phyloP scores from a whole-genome alignment of 306 rosid genomes.

The Rosa chinensis region DNA sequence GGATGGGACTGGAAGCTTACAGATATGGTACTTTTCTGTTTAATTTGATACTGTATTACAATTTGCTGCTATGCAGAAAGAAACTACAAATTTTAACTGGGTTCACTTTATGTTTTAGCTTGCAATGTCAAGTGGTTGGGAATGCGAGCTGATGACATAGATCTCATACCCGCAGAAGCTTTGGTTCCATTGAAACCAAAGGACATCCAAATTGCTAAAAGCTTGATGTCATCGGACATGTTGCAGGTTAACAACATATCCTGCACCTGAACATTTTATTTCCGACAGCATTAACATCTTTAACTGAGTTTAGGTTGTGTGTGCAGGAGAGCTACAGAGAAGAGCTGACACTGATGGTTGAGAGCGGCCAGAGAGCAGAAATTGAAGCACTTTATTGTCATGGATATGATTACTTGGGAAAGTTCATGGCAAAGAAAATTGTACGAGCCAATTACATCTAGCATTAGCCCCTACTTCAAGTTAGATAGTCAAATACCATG shows the following conservation, averaged over 20 bases:
- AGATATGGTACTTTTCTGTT: slow-evolving; percentile 60
- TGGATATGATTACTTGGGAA: slow-evolving; percentile 71
- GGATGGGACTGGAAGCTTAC: slow-evolving; percentile 93
- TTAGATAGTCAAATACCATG: background rate
- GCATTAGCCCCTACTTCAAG: background rate
- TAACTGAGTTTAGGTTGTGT: slow-evolving; percentile 15
- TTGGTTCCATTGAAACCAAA: slow-evolving; percentile 60
- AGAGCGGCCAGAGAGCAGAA: slow-evolving; percentile 67
- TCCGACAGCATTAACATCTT: background rate
- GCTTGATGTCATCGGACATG: slow-evolving; percentile 70
- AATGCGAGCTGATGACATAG: slow-evolving; percentile 62
- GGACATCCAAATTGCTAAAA: slow-evolving; percentile 77
- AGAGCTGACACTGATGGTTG: slow-evolving; percentile 73
- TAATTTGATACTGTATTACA: background rate
- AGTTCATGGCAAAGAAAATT: slow-evolving; percentile 74
- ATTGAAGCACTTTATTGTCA: slow-evolving; percentile 79
- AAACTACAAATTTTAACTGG: background rate
- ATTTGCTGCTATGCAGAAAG: slow-evolving; percentile 16
- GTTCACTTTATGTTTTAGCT: slow-evolving; percentile 44
- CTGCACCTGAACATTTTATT: background rate
- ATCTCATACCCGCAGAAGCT: slow-evolving; percentile 61
- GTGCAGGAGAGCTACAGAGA: slow-evolving; percentile 71
- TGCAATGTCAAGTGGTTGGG: slow-evolving; percentile 91
- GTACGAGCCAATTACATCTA: slow-evolving; percentile 74
- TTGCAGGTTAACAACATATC: slow-evolving; percentile 49